These are phyloP conservation scores for Ascochyta viciae-villosae DNA, from an alignment of 2,329 filamentous ascomycete genomes.

Conservation along the genomic window DNA sequence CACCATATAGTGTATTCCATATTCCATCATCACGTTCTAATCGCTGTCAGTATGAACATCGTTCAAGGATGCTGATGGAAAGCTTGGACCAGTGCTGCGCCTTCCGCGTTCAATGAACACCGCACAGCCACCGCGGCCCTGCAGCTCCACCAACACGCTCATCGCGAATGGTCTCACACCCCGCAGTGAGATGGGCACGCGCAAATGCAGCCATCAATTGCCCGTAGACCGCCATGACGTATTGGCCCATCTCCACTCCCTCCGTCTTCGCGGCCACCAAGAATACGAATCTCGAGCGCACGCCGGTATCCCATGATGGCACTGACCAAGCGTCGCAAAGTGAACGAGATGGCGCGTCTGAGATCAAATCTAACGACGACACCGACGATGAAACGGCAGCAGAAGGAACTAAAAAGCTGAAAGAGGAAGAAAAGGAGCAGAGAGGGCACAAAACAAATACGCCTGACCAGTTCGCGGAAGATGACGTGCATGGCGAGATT, in stretches of 20 bases:
- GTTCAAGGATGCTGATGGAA: neutral
- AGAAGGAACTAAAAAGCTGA: slow-evolving; percentile 11
- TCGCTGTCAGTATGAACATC: neutral
- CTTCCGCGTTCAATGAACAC: slow-evolving; percentile 11
- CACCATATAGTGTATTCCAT: neutral
- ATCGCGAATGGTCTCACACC: slow-evolving; percentile 26
- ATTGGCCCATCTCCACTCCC: slow-evolving; percentile 88
- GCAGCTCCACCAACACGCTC: slow-evolving; percentile 35
- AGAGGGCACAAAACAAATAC: slow-evolving; percentile 6
- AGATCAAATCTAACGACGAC: slow-evolving; percentile 15
- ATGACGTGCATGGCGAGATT: slow-evolving; percentile 67
- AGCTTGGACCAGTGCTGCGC: slow-evolving; percentile 16
- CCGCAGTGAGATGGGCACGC: slow-evolving; percentile 44
- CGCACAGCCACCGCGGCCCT: slow-evolving; percentile 35
- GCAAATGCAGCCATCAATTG: slow-evolving; percentile 48
- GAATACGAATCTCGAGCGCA: slow-evolving; percentile 62
- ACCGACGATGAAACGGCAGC: slow-evolving; percentile 20
- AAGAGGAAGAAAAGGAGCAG: slow-evolving; percentile 20
- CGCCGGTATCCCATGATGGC: slow-evolving; percentile 69
- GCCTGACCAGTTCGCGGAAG: slow-evolving; percentile 32
- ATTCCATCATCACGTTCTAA: neutral
- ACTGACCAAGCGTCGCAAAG: slow-evolving; percentile 33
- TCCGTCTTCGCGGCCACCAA: slow-evolving; percentile 81
- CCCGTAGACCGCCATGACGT: slow-evolving; percentile 67
- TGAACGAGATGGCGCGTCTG: slow-evolving; percentile 27